These are phyloP conservation scores for Puccinia sorghi DNA, from an alignment of 1,284 basidiomycete species.

Conservation along the genomic window DNA sequence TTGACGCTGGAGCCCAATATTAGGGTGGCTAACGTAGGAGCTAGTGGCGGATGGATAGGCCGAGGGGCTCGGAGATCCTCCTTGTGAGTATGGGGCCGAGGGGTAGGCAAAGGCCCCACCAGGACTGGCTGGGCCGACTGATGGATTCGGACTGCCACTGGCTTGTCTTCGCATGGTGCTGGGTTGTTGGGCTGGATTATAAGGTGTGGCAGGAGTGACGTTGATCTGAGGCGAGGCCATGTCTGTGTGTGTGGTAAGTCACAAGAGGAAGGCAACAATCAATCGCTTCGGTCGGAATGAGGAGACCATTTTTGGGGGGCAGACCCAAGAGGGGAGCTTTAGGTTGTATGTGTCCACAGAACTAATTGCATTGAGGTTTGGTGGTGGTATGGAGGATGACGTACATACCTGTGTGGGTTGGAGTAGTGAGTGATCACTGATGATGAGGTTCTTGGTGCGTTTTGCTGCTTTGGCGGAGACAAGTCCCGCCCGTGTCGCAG, in stretches of 20 bases:
- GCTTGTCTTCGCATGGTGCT: constrained; percentile 43
- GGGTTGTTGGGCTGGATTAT: neutral
- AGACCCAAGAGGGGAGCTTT: too few relatives aligned
- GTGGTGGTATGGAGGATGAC: too few relatives aligned
- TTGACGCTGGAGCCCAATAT: constrained; percentile 6
- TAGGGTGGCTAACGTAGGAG: constrained; percentile 20
- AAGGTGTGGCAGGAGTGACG: constrained; percentile 47
- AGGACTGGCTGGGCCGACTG: neutral
- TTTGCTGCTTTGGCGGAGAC: too few relatives aligned
- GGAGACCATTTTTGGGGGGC: too few relatives aligned
- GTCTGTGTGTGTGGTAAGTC: neutral
- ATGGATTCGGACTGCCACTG: constrained; percentile 11
- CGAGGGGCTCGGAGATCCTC: constrained; percentile 5
- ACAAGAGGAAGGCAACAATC: neutral
- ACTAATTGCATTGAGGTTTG: too few relatives aligned
- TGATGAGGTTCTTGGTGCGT: too few relatives aligned
- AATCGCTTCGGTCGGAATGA: neutral
- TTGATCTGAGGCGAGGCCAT: constrained; percentile 43
- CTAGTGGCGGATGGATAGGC: neutral
- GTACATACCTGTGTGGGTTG: too few relatives aligned
- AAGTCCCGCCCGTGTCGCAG: too few relatives aligned
- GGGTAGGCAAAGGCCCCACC: constrained; percentile 17
- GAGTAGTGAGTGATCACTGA: too few relatives aligned
- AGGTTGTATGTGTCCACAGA: too few relatives aligned
- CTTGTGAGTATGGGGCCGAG: constrained; percentile 29